A percentile compares a stretch with the other conserved stretches of the same genome.
These are phyloP conservation scores for Bidens hawaiensis DNA, from an alignment of 140 eudicot species.

Conservation along the genomic window DNA sequence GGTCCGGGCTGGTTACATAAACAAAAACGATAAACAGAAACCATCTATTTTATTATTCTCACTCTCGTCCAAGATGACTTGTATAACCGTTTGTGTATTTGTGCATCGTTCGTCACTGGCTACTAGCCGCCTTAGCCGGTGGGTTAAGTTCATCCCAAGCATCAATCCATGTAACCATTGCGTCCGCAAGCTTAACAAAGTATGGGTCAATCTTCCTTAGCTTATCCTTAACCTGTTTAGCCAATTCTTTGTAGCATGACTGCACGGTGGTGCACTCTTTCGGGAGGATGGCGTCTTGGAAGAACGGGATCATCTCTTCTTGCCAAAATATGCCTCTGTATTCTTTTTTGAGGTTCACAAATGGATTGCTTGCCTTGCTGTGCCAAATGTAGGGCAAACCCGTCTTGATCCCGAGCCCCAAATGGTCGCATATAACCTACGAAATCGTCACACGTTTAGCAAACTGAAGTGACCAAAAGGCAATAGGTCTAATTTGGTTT, in stretches of 20 bases:
- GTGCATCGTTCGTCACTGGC: conserved; percentile 28
- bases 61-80: conserved; percentile 14
- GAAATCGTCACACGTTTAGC: background rate
- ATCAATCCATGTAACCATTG: conserved; percentile 90
- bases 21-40: conserved; percentile 14
- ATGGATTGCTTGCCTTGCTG: conserved; percentile 93
- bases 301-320: conserved; percentile 93
- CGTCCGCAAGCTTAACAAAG: conserved; percentile 70
- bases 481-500: background rate
- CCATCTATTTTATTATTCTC: conserved; percentile 23
- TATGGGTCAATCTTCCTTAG: conserved; percentile 66
- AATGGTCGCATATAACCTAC: conserved; percentile 79
- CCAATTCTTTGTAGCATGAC: conserved; percentile 63
- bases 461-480: background rate
- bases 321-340: conserved; percentile 97
- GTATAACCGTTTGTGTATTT: background rate
- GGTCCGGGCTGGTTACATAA: background rate
- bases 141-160: conserved; percentile 93
- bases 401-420: conserved; percentile 81
- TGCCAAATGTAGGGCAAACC: conserved; percentile 90
- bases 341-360: conserved; percentile 83
- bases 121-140: conserved; percentile 28
- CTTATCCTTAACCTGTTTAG: conserved; percentile 77
- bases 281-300: conserved; percentile 60
- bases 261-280: conserved; percentile 83